Evolutionary conservation across 2,329 filamentous ascomycete species (phyloP).

Genomic region (Tolypocladium capitatum): DNA sequence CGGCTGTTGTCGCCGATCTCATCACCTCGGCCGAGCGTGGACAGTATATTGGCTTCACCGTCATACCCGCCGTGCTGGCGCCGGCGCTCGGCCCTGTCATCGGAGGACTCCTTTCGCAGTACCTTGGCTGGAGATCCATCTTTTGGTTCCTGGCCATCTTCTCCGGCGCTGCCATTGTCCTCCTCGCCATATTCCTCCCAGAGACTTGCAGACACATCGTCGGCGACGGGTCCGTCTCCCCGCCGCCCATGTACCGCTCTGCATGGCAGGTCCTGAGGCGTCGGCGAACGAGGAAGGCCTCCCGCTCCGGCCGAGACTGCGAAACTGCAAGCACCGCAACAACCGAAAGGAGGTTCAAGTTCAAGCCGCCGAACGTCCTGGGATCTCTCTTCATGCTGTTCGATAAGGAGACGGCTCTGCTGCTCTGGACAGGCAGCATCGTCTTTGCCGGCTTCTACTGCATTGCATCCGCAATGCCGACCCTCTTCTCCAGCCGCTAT

Average conservation of each 20-base stretch:
- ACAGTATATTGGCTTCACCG: constrained; percentile 41
- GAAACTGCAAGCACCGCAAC: constrained; percentile 7
- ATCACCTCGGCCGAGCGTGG: constrained; percentile 49
- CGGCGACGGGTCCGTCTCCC: constrained; percentile 35
- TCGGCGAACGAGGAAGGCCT: constrained; percentile 4
- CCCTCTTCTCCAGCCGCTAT: constrained; percentile 37
- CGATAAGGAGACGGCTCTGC: constrained; percentile 27
- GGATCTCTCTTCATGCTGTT: constrained; percentile 25
- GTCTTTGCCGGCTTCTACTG: constrained; percentile 38
- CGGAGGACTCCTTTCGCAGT: constrained; percentile 43
- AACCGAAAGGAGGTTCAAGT: constrained; percentile 15
- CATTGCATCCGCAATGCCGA: constrained; percentile 30
- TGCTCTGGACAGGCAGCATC: constrained; percentile 30
- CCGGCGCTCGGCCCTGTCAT: constrained; percentile 41
- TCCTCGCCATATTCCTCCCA: constrained; percentile 37
- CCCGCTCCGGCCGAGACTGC: neutral
- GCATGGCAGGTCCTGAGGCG: constrained; percentile 16
- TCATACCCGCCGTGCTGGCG: constrained; percentile 33
- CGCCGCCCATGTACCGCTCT: constrained; percentile 23
- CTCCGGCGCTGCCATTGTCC: constrained; percentile 23
- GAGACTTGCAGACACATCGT: constrained; percentile 37
- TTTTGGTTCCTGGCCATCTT: constrained; percentile 50
- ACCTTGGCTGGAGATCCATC: constrained; percentile 44
- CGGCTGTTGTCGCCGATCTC: constrained; percentile 50
- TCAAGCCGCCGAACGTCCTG: constrained; percentile 27